phyloP scores from a whole-genome alignment of 192 early-diverging fungal genomes.

The Coemansia sp. region DNA sequence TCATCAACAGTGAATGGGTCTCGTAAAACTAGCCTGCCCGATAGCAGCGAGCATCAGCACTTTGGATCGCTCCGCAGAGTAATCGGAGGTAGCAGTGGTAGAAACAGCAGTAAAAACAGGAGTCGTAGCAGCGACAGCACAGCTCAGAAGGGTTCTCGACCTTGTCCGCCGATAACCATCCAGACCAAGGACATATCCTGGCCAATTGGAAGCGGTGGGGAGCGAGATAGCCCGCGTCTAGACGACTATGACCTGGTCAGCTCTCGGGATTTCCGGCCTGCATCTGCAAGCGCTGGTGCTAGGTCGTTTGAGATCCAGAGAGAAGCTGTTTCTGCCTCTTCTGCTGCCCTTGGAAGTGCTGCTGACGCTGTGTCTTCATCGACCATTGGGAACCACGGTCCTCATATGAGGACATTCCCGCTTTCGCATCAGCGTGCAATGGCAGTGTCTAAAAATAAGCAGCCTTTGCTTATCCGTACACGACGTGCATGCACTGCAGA shows the following conservation, averaged over 20 bases:
- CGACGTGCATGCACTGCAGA: constrained; percentile 16
- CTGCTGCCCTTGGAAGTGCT: neutral
- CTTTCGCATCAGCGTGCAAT: constrained; percentile 26
- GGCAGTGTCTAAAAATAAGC: constrained; percentile 18
- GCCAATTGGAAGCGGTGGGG: constrained; percentile 43
- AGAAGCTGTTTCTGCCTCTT: neutral
- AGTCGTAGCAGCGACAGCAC: constrained; percentile 7
- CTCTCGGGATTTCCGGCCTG: constrained; percentile 19
- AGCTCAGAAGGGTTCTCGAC: constrained; percentile 22
- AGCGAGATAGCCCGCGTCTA: constrained; percentile 22
- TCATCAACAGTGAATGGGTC: neutral
- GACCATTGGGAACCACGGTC: neutral
- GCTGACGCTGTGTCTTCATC: neutral
- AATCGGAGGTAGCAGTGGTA: neutral
- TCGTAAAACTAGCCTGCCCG: neutral
- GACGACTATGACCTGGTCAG: constrained; percentile 39
- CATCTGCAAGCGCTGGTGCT: constrained; percentile 3
- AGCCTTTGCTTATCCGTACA: constrained; percentile 11
- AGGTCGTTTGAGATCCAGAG: neutral
- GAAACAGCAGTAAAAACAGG: neutral
- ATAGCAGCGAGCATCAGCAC: constrained; percentile 1
- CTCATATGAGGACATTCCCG: constrained; percentile 16
- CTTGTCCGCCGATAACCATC: constrained; percentile 43
- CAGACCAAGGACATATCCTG: constrained; percentile 48
- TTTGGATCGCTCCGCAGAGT: constrained; percentile 5